Conservation (phyloP, 495 filamentous ascomycete genomes). For the Lentithecium fluviatile region DNA sequence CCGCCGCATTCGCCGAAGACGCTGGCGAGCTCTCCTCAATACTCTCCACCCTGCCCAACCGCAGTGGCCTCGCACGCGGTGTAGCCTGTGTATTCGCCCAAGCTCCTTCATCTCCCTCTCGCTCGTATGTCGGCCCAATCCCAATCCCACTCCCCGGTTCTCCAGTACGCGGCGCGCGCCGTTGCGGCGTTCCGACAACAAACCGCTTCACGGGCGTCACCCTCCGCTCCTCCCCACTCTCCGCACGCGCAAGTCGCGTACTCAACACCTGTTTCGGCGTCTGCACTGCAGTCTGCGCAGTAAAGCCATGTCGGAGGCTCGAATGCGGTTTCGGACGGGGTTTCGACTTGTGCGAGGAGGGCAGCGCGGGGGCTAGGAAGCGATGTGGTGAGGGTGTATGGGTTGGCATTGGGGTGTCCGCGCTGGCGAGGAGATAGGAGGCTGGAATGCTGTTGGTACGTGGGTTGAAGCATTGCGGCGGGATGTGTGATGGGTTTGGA, state of each 20-base stretch:
- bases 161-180: neutral
- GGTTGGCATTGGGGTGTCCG: constrained; percentile 8
- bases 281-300: constrained; percentile 1
- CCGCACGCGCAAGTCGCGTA: neutral
- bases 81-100: constrained; percentile 1
- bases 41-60: constrained; percentile 22
- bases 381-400: constrained; percentile 29
- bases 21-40: constrained; percentile 25
- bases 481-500: neutral
- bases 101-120: neutral
- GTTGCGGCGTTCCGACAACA: constrained; percentile 11
- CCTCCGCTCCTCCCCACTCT: neutral
- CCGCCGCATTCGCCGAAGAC: neutral
- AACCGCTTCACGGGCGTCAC: constrained; percentile 24
- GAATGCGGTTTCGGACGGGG: constrained; percentile 14
- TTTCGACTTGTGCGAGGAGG: constrained; percentile 7
- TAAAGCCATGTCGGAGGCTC: constrained; percentile 18
- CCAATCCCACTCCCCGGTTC: neutral
- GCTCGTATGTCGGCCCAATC: neutral
- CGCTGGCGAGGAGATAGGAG: neutral
- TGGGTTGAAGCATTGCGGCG: neutral
- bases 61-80: constrained; percentile 1
- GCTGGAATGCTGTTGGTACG: neutral
- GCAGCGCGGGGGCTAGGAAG: constrained; percentile 13
- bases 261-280: neutral